These are phyloP conservation scores for Camelina sativa DNA, from an alignment of 345 rosid genomes.

Conservation along the genomic window DNA sequence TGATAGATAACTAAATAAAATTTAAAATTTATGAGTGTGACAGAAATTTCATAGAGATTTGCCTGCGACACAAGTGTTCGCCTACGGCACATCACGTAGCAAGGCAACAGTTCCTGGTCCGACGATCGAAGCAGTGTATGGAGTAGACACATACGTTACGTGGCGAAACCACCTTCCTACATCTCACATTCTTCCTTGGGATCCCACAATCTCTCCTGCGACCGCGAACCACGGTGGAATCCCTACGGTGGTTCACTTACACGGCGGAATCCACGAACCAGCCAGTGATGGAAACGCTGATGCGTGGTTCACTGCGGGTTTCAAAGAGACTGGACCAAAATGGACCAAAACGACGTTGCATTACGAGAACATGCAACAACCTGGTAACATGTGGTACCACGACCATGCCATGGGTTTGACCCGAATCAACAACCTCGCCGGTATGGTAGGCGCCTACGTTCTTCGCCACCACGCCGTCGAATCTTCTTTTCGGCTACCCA, in stretches of 20 bases:
- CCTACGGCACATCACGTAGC: constrained; percentile 67
- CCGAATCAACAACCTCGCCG: constrained; percentile 82
- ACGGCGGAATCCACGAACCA: constrained; percentile 79
- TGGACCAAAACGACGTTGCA: constrained; percentile 68
- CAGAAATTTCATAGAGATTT: constrained; percentile 93
- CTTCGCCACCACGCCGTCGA: constrained; percentile 67
- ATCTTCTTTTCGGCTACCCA: constrained; percentile 60
- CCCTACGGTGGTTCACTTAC: constrained; percentile 98
- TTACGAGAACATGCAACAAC: constrained; percentile 76
- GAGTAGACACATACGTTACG: constrained; percentile 62
- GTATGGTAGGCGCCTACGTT: constrained; percentile 75
- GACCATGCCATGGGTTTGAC: constrained; percentile 98
- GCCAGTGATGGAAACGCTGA: constrained; percentile 73
- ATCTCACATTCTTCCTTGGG: constrained; percentile 89
- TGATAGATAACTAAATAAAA: too few species aligned
- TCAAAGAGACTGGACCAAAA: constrained; percentile 61
- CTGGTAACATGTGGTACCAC: constrained; percentile 95
- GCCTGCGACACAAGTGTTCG: constrained; percentile 81
- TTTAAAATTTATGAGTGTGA: not conserved
- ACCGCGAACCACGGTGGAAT: constrained; percentile 56
- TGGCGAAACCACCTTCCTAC: constrained; percentile 92
- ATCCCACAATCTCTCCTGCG: constrained; percentile 84
- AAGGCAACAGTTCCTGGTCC: constrained; percentile 89
- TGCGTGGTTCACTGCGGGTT: constrained; percentile 81
- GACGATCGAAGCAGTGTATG: constrained; percentile 80